phyloP scores from a whole-genome alignment of 1,284 basidiomycete genomes.

The Sutorius eximius region DNA sequence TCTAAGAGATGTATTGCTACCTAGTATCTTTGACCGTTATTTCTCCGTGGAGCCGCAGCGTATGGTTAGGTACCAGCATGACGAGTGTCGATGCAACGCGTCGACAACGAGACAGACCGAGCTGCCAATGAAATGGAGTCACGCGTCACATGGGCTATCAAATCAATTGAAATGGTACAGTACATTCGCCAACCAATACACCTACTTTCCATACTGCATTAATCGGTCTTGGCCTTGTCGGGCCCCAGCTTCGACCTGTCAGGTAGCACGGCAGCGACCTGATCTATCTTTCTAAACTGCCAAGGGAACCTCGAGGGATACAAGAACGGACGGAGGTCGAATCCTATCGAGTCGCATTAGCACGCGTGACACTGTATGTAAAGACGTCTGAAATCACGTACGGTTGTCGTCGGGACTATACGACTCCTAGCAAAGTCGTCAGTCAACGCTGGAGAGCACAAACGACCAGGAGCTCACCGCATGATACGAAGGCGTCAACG shows the following conservation, averaged over 20 bases:
- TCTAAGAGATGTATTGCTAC: too few species aligned
- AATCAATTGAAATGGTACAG: too few species aligned
- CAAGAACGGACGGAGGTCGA: slow-evolving; percentile 94
- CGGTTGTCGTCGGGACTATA: slow-evolving; percentile 98
- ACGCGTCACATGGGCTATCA: too few species aligned
- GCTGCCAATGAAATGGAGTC: too few species aligned
- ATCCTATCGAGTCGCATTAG: slow-evolving; percentile 54
- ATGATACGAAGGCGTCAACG: slow-evolving; percentile 94
- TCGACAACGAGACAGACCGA: too few species aligned
- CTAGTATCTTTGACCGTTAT: too few species aligned
- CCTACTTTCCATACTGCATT: slow-evolving; percentile 17
- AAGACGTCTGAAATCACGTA: slow-evolving; percentile 39
- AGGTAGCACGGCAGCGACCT: slow-evolving; percentile 70
- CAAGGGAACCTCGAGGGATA: slow-evolving; percentile 94
- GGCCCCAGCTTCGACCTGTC: slow-evolving; percentile 55
- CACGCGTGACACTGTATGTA: not conserved
- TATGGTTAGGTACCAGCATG: too few species aligned
- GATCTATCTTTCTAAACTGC: slow-evolving; percentile 96
- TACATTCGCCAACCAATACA: slow-evolving; percentile 2
- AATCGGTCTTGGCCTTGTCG: slow-evolving; percentile 46
- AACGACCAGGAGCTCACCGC: slow-evolving; percentile 58
- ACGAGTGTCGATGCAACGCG: too few species aligned
- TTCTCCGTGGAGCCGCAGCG: too few species aligned
- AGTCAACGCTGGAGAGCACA: not conserved
- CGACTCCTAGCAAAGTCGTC: slow-evolving; percentile 62